A percentile compares a stretch with the other conserved stretches of the same genome.
These are phyloP conservation scores for Phytopythium mirpurense DNA, from an alignment of 352 stramenopile species.

Conservation along the genomic window DNA sequence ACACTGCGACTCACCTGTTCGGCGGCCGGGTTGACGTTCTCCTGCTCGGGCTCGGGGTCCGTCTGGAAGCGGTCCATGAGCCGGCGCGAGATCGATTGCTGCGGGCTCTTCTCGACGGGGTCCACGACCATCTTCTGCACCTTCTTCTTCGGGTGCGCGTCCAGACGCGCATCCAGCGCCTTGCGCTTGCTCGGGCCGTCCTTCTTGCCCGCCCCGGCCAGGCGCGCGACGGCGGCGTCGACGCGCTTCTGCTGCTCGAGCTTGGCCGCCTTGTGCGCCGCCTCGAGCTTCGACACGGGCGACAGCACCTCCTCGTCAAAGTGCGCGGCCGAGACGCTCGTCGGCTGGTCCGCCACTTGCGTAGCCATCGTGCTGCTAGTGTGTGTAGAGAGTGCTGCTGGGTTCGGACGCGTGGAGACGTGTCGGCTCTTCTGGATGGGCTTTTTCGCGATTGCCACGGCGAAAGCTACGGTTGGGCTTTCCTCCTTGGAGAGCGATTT, in stretches of 20 bases:
- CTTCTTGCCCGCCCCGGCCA: slow-evolving; percentile 46
- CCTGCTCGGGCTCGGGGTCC: slow-evolving; percentile 31
- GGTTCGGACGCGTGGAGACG: background rate
- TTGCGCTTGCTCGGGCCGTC: slow-evolving; percentile 57
- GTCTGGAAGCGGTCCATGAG: slow-evolving; percentile 33
- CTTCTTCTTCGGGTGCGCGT: slow-evolving; percentile 35
- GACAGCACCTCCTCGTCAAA: slow-evolving; percentile 51
- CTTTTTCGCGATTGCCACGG: background rate
- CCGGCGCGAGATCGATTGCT: slow-evolving; percentile 35
- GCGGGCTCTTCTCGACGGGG: slow-evolving; percentile 19
- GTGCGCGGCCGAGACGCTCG: slow-evolving; percentile 14
- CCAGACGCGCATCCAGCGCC: slow-evolving; percentile 32
- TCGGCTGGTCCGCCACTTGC: slow-evolving; percentile 44
- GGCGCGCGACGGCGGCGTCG: slow-evolving; percentile 46
- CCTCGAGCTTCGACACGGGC: slow-evolving; percentile 73
- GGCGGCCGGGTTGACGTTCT: slow-evolving; percentile 10
- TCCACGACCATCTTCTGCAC: slow-evolving; percentile 45
- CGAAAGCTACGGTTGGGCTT: slow-evolving; percentile 1
- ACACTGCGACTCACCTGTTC: too few species aligned
- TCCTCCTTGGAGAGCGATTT: slow-evolving; percentile 6
- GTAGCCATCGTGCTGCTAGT: slow-evolving; percentile 34
- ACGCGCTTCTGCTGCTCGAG: slow-evolving; percentile 72
- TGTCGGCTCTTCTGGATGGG: background rate
- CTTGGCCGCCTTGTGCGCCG: slow-evolving; percentile 46
- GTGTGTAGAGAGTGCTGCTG: too few species aligned